Conservation (phyloP, 805 yeast genomes). For the Kodamaea nitidulidarum region DNA sequence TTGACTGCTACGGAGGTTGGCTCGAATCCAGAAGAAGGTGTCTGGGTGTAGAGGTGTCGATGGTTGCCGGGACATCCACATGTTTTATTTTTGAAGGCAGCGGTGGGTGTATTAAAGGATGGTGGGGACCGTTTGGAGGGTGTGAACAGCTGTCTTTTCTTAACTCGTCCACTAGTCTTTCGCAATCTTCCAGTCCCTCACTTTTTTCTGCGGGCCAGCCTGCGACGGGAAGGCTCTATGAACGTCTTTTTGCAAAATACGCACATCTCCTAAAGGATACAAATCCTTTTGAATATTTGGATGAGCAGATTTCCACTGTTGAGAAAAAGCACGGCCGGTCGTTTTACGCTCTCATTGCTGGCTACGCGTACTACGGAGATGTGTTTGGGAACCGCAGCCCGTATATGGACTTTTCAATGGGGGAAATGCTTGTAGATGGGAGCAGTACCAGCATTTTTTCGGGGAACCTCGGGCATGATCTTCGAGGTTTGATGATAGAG, state of each 20-base stretch:
- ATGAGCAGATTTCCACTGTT: conserved; percentile 17
- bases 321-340: conserved; percentile 18
- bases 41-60: conserved; percentile 23
- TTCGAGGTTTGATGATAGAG: conserved; percentile 32
- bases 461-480: conserved; percentile 20
- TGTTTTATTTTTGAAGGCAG: conserved; percentile 38
- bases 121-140: conserved; percentile 62
- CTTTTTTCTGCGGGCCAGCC: conserved; percentile 47
- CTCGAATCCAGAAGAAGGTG: conserved; percentile 16
- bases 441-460: conserved; percentile 14
- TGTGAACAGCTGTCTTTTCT: background rate
- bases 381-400: conserved; percentile 59
- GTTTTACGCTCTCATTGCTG: conserved; percentile 24
- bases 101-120: conserved; percentile 31
- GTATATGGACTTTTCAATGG: conserved; percentile 44
- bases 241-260: conserved; percentile 39
- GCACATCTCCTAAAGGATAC: conserved; percentile 5
- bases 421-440: conserved; percentile 49
- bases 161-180: too few relatives aligned
- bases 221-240: conserved; percentile 53
- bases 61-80: conserved; percentile 64
- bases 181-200: too few relatives aligned
- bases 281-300: conserved; percentile 16
- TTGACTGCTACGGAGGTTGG: conserved; percentile 60
- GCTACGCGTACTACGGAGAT: conserved; percentile 51